Evolutionary conservation across 2,329 filamentous ascomycete genomes (phyloP), one percentile per base, ranked within the genome.

Genomic region (Pseudocercospora macadamiae): DNA sequence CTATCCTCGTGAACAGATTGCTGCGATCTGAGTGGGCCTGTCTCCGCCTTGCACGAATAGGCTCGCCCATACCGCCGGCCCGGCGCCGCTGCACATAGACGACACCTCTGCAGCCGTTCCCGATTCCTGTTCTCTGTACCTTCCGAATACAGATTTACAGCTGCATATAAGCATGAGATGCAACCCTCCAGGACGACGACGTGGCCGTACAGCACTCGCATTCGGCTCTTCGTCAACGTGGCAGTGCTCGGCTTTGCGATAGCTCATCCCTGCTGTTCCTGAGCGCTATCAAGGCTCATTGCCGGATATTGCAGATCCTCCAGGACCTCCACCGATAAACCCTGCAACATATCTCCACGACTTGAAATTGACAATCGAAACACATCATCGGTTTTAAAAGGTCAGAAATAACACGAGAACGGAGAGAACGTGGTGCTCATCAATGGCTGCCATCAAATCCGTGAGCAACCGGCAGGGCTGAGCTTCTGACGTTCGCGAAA

Each of bases 201-300:
- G 9, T 8, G 14, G 19, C 21, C 10, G 19, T 28, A 30, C 18
- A 23, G 36, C 25, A 9, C 26, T 21, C 37, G 18, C 18, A 21
- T 16, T 6, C 10, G 30, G 18, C n/a, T 12, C 26, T 30, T 25
- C 37, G 30, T 34, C 44, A 9, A 18, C 28, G 44, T 30, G 54
- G 21, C 32, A 55, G 26, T 32, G 5, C 19, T 19, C 37, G 19
- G 6, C 14, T 4, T 25, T 19, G 18, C 39, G 21, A 19, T 25
- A 37, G 30, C 45, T 44, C 54, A 56, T 56, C 49, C 55, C 32
- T 52, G 48, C 30, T 16, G 49, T 57, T 53, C 48, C 55, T 57
- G 55, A 52, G 23, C 48, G 16, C 28, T 32, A 23, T 39, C 44
- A 21, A 57, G 47, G 54, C 54, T 51, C 21, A 42, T 51, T n/a